Percentiles rank a stretch among this genome's conserved stretches.
Conservation (phyloP, 768 basidiomycete species). For the Suillus decipiens region DNA sequence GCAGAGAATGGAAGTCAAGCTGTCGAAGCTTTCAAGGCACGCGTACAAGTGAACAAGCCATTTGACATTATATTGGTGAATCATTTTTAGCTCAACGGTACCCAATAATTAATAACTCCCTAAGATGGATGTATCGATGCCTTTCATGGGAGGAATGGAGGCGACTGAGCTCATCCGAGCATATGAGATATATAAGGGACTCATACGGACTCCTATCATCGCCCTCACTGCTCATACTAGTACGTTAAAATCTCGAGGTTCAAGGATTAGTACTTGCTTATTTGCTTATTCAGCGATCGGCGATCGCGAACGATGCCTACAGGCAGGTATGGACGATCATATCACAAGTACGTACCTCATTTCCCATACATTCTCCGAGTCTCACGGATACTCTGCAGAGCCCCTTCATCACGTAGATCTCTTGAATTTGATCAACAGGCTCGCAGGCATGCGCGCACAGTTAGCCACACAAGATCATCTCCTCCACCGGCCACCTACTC, state of each 20-base stretch:
- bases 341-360: conserved; percentile 66
- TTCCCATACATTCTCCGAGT: not conserved
- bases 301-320: conserved; percentile 71
- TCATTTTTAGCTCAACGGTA: conserved; percentile 15
- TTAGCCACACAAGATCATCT: conserved; percentile 31
- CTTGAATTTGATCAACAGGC: conserved; percentile 78
- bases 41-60: conserved; percentile 67
- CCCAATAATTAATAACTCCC: not conserved
- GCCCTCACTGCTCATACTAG: conserved; percentile 97
- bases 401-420: conserved; percentile 78
- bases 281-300: conserved; percentile 75
- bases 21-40: conserved; percentile 85
- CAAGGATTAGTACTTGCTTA: conserved; percentile 12
- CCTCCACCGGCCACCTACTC: conserved; percentile 33
- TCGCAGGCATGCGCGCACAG: conserved; percentile 63
- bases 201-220: conserved; percentile 87
- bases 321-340: conserved; percentile 83
- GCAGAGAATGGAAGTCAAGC: conserved; percentile 96
- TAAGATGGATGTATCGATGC: conserved; percentile 98
- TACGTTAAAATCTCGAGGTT: conserved; percentile 42
- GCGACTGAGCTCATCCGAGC: conserved; percentile 90
- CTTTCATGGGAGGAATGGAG: conserved; percentile 98
- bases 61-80: conserved; percentile 92
- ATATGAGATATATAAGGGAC: conserved; percentile 72
- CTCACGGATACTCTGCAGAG: conserved; percentile 46